Percentiles rank a stretch among this genome's conserved stretches.
These are phyloP conservation scores for Aspergillus amoenus DNA, from an alignment of 2,329 filamentous ascomycete genomes.

Conservation along the genomic window DNA sequence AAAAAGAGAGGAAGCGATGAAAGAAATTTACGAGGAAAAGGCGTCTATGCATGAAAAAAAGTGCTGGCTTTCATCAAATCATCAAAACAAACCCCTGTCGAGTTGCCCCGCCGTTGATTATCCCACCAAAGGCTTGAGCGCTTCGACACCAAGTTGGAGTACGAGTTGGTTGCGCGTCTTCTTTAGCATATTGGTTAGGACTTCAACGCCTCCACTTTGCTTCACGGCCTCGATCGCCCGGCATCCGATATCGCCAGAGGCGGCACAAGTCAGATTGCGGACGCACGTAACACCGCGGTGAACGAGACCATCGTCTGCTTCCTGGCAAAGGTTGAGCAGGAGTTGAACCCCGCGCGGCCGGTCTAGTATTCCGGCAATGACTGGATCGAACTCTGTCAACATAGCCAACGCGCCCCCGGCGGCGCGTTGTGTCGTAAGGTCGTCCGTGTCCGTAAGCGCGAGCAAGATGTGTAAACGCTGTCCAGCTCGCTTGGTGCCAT, in stretches of 20 bases:
- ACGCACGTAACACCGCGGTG: constrained; percentile 74
- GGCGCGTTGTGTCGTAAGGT: constrained; percentile 73
- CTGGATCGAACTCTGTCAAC: constrained; percentile 74
- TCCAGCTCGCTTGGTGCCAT: constrained; percentile 62
- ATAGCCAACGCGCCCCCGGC: constrained; percentile 87
- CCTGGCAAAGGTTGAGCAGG: constrained; percentile 76
- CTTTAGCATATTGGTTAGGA: constrained; percentile 68
- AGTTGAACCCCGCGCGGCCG: constrained; percentile 71
- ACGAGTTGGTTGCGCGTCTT: constrained; percentile 69
- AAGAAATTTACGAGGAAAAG: neutral
- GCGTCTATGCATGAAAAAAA: constrained; percentile 15
- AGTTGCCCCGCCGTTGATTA: constrained; percentile 1
- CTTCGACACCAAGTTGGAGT: constrained; percentile 68
- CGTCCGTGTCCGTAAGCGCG: constrained; percentile 83
- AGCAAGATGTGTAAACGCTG: constrained; percentile 80
- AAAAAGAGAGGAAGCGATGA: neutral
- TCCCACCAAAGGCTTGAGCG: constrained; percentile 66
- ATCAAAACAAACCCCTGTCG: constrained; percentile 8
- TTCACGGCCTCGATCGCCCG: constrained; percentile 61
- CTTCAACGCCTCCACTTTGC: constrained; percentile 63
- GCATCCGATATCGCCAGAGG: constrained; percentile 64
- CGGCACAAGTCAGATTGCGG: constrained; percentile 65
- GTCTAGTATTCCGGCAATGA: constrained; percentile 68
- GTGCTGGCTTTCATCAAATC: constrained; percentile 6
- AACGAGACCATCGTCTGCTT: constrained; percentile 56